Base-by-base conservation (phyloP, 371 early-diverging fungal species). In the Saksenaea oblongispora region DNA sequence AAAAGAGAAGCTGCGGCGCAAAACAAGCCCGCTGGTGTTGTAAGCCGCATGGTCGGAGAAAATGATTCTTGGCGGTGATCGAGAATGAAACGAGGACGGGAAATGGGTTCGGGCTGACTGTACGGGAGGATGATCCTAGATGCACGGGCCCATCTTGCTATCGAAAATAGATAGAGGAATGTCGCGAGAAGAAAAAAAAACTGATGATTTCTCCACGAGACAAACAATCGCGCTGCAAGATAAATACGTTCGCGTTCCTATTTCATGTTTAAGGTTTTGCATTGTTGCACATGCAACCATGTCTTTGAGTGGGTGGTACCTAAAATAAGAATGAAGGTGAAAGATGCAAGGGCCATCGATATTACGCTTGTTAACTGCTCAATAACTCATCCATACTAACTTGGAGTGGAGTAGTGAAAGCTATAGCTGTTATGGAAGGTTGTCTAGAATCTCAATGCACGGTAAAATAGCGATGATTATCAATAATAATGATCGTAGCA, bases 241-340 rank as follows among this genome's bases (percentile, higher is more conserved):
- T 47, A 47, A n/a, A 47, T 47, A 47, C 17, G 3, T 47, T 47
- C 5, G 9, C 10, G n/a, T 41, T 47, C 51, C 51, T 47, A 10
- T 47, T 22, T n/a, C 51, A 47, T 22, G 7, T 47, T 47, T 47
- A 47, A 47, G 27, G 51, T 47, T 47, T 47, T 22, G 26, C 24
- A 26, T 17, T 47, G 51, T 47, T 47, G 51, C 51, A 47, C 51
- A 47, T 26, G 51, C 24, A 47, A 47, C 51, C 51, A 47, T 11
- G 51, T 47, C n/a, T 47, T 47, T 22, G 51, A 47, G 51, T 47
- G 51, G 51, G 10, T 47, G n/a, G 51, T 47, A 47, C 51, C 51
- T 22, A 47, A 47, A 47, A 47, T 47, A 47, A 47, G 51, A 17
- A 47, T 47, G 26, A 22, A 47, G 18, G 22, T 31, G 31, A 31